Percentiles rank a stretch among this genome's conserved stretches.
Evolutionary conservation across 2,329 filamentous ascomycete genomes (phyloP).

Genomic region (Zymoseptoria crescenta): DNA sequence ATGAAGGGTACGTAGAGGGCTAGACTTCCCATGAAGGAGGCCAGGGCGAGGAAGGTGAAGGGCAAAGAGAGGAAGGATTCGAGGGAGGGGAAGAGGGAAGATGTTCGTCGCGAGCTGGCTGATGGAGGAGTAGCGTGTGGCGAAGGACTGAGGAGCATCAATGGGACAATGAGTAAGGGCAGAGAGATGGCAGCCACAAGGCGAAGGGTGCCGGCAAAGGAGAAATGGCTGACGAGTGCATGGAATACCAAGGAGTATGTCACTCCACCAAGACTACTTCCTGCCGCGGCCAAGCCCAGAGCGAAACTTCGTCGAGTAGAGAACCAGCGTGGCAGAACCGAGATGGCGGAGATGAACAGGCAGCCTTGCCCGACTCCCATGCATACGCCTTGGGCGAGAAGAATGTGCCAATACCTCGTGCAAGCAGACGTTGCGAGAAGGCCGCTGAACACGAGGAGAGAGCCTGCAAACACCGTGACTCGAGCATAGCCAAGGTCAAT

Average conservation of each 20-base stretch:
- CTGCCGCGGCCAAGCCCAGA: slow-evolving; percentile 50
- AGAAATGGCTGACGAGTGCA: slow-evolving; percentile 43
- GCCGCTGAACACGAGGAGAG: slow-evolving; percentile 37
- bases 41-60: slow-evolving; percentile 3
- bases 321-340: slow-evolving; percentile 60
- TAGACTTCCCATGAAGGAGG: slow-evolving; percentile 35
- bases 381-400: slow-evolving; percentile 46
- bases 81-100: slow-evolving; percentile 33
- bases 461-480: slow-evolving; percentile 33
- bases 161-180: slow-evolving; percentile 15
- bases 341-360: slow-evolving; percentile 55
- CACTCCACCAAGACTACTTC: slow-evolving; percentile 38
- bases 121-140: no score
- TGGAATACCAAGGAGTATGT: slow-evolving; percentile 49
- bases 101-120: slow-evolving; percentile 21
- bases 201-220: slow-evolving; percentile 47
- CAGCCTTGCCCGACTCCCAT: slow-evolving; percentile 38
- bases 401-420: slow-evolving; percentile 42
- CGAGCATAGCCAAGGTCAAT: slow-evolving; percentile 43
- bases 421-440: slow-evolving; percentile 45
- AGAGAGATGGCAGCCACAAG: slow-evolving; percentile 41
- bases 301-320: slow-evolving; percentile 46
- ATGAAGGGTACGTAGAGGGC: slow-evolving; percentile 43
- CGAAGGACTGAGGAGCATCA: neutral
- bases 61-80: slow-evolving; percentile 27